Conservation (phyloP, 2,329 filamentous ascomycete genomes). For the Beauveria sp. region DNA sequence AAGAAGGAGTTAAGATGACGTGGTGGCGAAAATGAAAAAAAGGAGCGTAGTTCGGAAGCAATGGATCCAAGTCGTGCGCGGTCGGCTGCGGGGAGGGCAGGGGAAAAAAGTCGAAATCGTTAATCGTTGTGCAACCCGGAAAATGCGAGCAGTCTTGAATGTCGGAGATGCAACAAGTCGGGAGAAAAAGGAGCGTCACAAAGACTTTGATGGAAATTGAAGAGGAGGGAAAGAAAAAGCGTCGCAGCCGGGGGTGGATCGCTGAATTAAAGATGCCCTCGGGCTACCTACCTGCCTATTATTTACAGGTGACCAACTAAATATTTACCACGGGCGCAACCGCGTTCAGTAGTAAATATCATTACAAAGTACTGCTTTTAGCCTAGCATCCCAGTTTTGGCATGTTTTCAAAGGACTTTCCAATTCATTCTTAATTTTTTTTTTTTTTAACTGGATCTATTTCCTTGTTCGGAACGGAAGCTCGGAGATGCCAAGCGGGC, state of each 20-base stretch:
- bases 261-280: not conserved
- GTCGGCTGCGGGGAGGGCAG: not conserved
- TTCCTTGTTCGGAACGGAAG: conserved; percentile 7
- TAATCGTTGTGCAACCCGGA: not conserved
- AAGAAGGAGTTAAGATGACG: not conserved
- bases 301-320: not conserved
- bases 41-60: conserved; percentile 1
- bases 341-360: too few species aligned
- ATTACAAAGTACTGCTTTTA: not conserved
- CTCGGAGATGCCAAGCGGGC: not conserved
- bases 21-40: not conserved
- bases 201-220: not conserved
- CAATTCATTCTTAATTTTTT: not conserved
- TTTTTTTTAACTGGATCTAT: not conserved
- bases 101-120: not conserved
- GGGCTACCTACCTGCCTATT: not conserved
- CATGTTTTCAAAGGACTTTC: not conserved
- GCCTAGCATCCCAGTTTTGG: too few species aligned
- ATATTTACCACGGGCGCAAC: not conserved
- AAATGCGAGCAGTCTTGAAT: not conserved
- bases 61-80: not conserved
- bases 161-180: not conserved
- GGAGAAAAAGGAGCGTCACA: not conserved
- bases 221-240: not conserved
- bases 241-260: conserved; percentile 1